Percentiles rank a stretch among this genome's conserved stretches.
phyloP scores from a whole-genome alignment of 78 protist genomes.

The Planoprotostelium fungivorum region DNA sequence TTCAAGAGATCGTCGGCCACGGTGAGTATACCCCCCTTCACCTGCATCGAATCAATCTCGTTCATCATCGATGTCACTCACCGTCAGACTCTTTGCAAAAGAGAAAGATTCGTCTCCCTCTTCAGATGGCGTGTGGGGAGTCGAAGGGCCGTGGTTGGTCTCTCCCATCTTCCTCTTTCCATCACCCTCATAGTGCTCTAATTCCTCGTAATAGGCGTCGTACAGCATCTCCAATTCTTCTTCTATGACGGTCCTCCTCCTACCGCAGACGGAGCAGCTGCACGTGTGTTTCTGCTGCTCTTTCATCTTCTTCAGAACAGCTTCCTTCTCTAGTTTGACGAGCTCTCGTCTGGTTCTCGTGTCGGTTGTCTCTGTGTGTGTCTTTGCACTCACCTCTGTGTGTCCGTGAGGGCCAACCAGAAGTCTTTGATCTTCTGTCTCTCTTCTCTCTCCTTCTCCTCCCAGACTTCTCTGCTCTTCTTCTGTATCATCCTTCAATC shows the following conservation, averaged over 20 bases:
- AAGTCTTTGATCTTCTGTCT: neutral
- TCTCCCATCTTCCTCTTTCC: neutral
- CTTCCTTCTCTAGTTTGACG: slow-evolving; percentile 50
- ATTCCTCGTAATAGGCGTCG: slow-evolving; percentile 49
- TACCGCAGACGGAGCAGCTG: slow-evolving; percentile 58
- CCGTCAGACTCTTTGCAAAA: neutral
- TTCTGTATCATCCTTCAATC: no score
- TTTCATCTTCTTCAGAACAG: slow-evolving; percentile 47
- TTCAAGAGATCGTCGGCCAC: slow-evolving; percentile 30
- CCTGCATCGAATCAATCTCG: slow-evolving; percentile 4
- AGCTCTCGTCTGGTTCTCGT: slow-evolving; percentile 18
- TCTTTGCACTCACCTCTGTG: neutral
- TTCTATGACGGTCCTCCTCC: slow-evolving; percentile 55
- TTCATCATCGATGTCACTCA: no score
- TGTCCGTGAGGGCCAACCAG: neutral
- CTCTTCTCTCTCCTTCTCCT: neutral
- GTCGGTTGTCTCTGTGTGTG: no score
- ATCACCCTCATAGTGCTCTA: neutral
- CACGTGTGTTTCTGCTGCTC: slow-evolving; percentile 67
- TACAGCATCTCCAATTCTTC: slow-evolving; percentile 69
- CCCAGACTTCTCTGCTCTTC: neutral
- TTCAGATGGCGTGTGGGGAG: neutral
- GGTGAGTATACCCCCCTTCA: slow-evolving; percentile 9
- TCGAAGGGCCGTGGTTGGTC: neutral
- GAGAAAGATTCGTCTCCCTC: neutral